These are phyloP conservation scores for Scytalidium lignicola DNA, from an alignment of 2,329 filamentous ascomycete species.

Conservation along the genomic window DNA sequence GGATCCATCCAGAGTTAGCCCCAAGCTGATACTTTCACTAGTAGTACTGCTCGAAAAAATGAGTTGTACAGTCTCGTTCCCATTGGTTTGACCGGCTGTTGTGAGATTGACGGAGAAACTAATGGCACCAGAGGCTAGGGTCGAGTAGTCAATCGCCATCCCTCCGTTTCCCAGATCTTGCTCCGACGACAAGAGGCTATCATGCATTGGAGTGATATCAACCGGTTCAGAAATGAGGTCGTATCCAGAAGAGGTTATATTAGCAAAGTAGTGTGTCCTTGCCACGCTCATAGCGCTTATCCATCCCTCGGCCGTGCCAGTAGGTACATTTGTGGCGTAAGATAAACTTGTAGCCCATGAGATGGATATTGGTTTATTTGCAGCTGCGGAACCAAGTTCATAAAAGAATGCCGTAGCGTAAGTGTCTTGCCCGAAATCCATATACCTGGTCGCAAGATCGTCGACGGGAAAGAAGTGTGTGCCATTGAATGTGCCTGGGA, in stretches of 20 bases:
- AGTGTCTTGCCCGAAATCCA: slow-evolving; percentile 47
- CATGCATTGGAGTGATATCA: slow-evolving; percentile 42
- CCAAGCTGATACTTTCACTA: slow-evolving; percentile 41
- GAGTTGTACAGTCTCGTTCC: slow-evolving; percentile 36
- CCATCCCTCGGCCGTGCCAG: slow-evolving; percentile 46
- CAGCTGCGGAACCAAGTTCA: slow-evolving; percentile 33
- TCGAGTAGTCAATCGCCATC: slow-evolving; percentile 44
- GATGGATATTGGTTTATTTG: slow-evolving; percentile 30
- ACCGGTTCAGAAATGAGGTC: slow-evolving; percentile 46
- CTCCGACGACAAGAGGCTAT: slow-evolving; percentile 37
- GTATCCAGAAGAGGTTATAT: slow-evolving; percentile 45
- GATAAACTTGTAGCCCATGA: slow-evolving; percentile 58
- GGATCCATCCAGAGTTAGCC: slow-evolving; percentile 35
- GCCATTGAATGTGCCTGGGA: slow-evolving; percentile 58
- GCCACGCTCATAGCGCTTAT: slow-evolving; percentile 47
- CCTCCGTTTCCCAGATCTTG: slow-evolving; percentile 41
- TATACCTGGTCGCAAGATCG: slow-evolving; percentile 37
- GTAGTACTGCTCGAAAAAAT: slow-evolving; percentile 42
- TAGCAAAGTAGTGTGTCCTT: slow-evolving; percentile 44
- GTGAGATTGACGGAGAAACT: slow-evolving; percentile 51
- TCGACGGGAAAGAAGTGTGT: slow-evolving; percentile 46
- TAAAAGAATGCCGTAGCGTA: slow-evolving; percentile 55
- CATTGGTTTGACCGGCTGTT: too few relatives aligned
- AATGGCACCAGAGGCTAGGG: slow-evolving; percentile 44
- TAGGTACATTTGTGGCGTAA: slow-evolving; percentile 50